Base-by-base conservation (phyloP, 345 rosid genomes). In the Lumnitzera racemosa region DNA sequence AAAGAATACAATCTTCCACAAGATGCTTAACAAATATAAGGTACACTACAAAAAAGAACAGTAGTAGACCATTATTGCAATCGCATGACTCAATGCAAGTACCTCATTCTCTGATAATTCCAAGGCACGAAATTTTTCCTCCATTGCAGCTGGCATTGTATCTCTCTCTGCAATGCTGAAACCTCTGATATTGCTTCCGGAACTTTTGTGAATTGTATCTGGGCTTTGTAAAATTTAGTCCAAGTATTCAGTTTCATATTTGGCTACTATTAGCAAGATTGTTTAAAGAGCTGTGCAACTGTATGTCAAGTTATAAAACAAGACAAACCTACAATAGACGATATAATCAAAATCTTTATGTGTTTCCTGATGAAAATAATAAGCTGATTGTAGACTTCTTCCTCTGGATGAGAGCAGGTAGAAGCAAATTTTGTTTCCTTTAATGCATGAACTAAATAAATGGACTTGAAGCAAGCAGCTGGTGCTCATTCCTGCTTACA, bases 51-150 rank as follows among this genome's bases (percentile, higher is more conserved):
- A 36, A 2, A 36, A 36, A 36, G 43, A 36, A 36, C 43, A 36
- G 43, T 36, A 36, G 6, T 36, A 36, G 43, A 36, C 6, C 7
- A 36, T 36, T 3, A 3, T 3, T 36, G 43, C 11, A 9, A 36
- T 36, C 7, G 4, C 43, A 36, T 36, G 43, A 9, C 10, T 36
- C 43, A 5, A 36, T 36, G 43, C 43, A 36, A 43, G 13, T 70
- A 81, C 83, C 78, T 67, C 74, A 20, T 73, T 65, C 61, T 48
- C 53, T 24, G 75, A 57, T 56, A 66, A 69, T 56, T 62, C 58
- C 24, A 36, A 63, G 31, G 52, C 65, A 57, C 52, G 65, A 58
- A 53, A 50, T 17, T 56, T 64, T 51, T 64, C 76, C 49, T 49
- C 70, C 10, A n/a, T 68, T 62, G 61, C 69, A 53, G 72, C 58